Conservation (phyloP, 768 basidiomycete genomes). For the Tricholoma hemisulphureum region DNA sequence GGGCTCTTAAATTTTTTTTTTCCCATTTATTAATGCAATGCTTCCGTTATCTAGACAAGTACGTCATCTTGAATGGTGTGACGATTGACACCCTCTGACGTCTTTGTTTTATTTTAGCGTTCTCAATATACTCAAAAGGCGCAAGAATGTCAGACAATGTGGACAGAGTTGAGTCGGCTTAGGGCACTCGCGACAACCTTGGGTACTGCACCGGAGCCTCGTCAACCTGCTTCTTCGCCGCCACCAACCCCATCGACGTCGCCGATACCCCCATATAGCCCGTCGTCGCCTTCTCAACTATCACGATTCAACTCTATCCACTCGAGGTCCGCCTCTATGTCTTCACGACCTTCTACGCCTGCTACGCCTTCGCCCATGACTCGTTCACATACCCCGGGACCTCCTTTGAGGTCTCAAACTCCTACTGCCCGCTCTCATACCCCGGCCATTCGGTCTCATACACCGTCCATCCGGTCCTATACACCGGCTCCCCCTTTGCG, state of each 20-base stretch:
- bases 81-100: not conserved
- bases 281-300: constrained; percentile 41
- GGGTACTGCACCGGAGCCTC: constrained; percentile 31
- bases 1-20: constrained; percentile 18
- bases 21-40: constrained; percentile 17
- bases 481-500: constrained; percentile 44
- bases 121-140: constrained; percentile 62
- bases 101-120: constrained; percentile 41
- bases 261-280: constrained; percentile 34
- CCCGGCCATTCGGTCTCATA: constrained; percentile 22
- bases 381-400: constrained; percentile 41
- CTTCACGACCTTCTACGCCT: constrained; percentile 48
- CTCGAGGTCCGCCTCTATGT: constrained; percentile 57
- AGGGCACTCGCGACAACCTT: constrained; percentile 47
- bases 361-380: constrained; percentile 38
- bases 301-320: constrained; percentile 55
- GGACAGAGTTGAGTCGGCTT: constrained; percentile 60
- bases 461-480: constrained; percentile 32
- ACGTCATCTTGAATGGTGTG: constrained; percentile 32
- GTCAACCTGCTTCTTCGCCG: constrained; percentile 33
- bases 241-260: constrained; percentile 37
- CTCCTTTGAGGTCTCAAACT: constrained; percentile 25
- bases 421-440: constrained; percentile 26
- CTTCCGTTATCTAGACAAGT: constrained; percentile 51
- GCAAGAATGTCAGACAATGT: constrained; percentile 68